phyloP scores from a whole-genome alignment of 345 rosid genomes.

The Boechera stricta region DNA sequence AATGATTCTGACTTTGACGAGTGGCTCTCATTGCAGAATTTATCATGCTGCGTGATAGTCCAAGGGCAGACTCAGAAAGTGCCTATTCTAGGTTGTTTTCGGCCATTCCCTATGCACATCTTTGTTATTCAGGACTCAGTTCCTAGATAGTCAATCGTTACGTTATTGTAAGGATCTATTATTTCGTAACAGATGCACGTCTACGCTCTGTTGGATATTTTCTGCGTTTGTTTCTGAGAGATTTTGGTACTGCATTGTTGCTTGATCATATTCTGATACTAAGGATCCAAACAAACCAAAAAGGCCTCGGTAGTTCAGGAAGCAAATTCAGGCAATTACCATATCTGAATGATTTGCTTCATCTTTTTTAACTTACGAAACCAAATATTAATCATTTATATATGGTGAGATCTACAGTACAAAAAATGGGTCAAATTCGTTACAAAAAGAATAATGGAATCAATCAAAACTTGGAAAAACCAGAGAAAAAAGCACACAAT shows the following conservation, averaged over 20 bases:
- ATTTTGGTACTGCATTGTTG: background rate
- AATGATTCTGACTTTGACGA: background rate
- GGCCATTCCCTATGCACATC: background rate
- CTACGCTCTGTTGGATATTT: background rate
- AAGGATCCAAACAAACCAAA: slow-evolving; percentile 8
- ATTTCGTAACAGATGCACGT: background rate
- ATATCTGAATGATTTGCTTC: background rate
- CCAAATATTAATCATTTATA: slow-evolving; percentile 20
- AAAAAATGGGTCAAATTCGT: slow-evolving; percentile 29
- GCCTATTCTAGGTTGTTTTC: background rate
- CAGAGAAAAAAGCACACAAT: slow-evolving; percentile 26
- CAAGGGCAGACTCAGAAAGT: background rate
- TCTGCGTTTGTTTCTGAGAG: background rate
- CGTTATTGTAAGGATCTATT: background rate
- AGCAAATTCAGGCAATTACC: background rate
- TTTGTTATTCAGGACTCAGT: background rate
- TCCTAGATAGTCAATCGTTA: background rate
- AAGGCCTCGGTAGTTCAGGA: background rate
- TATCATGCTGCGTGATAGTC: background rate
- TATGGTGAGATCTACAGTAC: slow-evolving; percentile 39
- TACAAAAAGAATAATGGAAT: slow-evolving; percentile 43
- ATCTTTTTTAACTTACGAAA: background rate
- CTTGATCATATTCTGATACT: background rate
- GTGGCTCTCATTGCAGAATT: background rate
- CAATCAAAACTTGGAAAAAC: slow-evolving; percentile 42